These are phyloP conservation scores for Karstenula rhodostoma DNA, from an alignment of 2,329 filamentous ascomycete species.

Conservation along the genomic window DNA sequence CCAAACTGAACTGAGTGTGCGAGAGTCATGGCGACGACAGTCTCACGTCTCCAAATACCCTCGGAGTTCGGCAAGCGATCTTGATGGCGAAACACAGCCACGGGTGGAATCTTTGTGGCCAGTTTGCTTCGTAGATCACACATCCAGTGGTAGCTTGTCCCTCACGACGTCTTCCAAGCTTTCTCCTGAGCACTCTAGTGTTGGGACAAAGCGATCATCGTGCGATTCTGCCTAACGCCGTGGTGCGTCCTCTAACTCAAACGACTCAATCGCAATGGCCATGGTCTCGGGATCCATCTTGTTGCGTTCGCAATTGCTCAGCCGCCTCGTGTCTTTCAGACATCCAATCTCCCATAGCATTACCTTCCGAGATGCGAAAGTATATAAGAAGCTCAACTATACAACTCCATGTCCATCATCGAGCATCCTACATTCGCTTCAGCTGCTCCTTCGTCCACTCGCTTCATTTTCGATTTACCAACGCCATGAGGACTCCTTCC, in stretches of 20 bases:
- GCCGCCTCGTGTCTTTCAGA: not conserved
- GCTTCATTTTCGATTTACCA: slow-evolving; percentile 9
- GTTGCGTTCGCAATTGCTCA: slow-evolving; percentile 2
- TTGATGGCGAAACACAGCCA: slow-evolving; percentile 1
- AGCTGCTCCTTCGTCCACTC: slow-evolving; percentile 22
- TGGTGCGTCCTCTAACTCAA: not conserved
- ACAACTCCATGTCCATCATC: slow-evolving; percentile 17
- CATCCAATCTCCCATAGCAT: slow-evolving; percentile 18
- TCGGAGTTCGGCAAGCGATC: not conserved
- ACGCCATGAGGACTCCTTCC: slow-evolving; percentile 28
- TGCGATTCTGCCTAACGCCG: not conserved
- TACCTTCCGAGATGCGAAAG: not conserved
- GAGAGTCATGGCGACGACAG: slow-evolving; percentile 11
- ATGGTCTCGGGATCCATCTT: slow-evolving; percentile 7
- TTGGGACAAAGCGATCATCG: not conserved
- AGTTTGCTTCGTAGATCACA: not conserved
- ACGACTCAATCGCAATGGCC: not conserved
- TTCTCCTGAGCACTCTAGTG: not conserved
- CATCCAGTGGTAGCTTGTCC: not conserved
- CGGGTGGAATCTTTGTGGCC: not conserved
- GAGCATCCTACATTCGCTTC: slow-evolving; percentile 30
- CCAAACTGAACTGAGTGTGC: not conserved
- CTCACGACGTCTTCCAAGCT: not conserved
- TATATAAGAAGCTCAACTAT: slow-evolving; percentile 3
- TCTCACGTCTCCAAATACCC: not conserved